Conservation (phyloP, 805 yeast species). For the Pichia nakasei region DNA sequence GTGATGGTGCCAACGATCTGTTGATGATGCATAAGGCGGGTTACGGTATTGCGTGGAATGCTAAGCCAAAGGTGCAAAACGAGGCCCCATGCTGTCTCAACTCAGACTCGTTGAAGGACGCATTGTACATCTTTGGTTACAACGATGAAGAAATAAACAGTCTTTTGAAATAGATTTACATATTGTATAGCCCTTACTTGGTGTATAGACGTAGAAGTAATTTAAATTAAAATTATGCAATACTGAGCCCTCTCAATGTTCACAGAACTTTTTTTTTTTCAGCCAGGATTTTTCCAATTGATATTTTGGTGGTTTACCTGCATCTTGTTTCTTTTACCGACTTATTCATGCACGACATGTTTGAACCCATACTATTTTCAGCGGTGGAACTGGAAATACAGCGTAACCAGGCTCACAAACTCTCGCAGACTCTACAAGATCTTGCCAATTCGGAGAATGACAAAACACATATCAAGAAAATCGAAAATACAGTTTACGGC, state of each 20-base stretch:
- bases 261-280: background rate
- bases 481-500: slow-evolving; percentile 16
- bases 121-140: slow-evolving; percentile 75
- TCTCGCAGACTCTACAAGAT: slow-evolving; percentile 4
- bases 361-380: background rate
- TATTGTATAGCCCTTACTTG: too few relatives aligned
- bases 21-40: slow-evolving; percentile 90
- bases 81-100: slow-evolving; percentile 80
- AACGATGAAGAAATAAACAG: slow-evolving; percentile 41
- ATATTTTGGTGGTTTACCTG: too few relatives aligned
- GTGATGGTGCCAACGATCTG: slow-evolving; percentile 96
- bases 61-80: slow-evolving; percentile 84
- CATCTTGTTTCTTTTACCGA: background rate
- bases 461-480: slow-evolving; percentile 15
- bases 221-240: too few relatives aligned
- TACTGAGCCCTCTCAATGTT: too few relatives aligned
- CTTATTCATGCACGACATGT: background rate
- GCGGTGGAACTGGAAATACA: background rate
- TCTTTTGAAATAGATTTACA: too few relatives aligned
- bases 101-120: slow-evolving; percentile 61
- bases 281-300: background rate
- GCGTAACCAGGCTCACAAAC: background rate
- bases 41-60: slow-evolving; percentile 94
- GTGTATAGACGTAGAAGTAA: too few relatives aligned
- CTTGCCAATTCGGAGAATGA: slow-evolving; percentile 16